Evolutionary conservation across 2,329 filamentous ascomycete species (phyloP).

Genomic region (Ceratocystis papillata): DNA sequence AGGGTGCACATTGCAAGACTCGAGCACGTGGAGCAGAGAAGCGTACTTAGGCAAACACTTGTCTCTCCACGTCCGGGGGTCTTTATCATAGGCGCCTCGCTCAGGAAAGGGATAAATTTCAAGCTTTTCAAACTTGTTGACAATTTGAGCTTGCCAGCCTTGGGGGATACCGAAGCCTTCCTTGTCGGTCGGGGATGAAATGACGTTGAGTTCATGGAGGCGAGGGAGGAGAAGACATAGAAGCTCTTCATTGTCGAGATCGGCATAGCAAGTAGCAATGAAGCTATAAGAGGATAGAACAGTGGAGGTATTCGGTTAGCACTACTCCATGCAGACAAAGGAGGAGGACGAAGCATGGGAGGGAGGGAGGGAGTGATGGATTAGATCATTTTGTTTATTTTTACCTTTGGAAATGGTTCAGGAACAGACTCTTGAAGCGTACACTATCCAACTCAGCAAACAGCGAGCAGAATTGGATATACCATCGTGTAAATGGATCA

Average conservation of each 20-base stretch:
- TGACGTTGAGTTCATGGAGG: slow-evolving; percentile 46
- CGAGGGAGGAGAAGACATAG: slow-evolving; percentile 58
- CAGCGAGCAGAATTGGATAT: slow-evolving; percentile 75
- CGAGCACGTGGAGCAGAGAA: slow-evolving; percentile 52
- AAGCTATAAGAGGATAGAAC: slow-evolving; percentile 43
- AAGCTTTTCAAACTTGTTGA: slow-evolving; percentile 55
- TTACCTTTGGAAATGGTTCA: slow-evolving; percentile 70
- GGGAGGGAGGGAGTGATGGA: too few relatives aligned
- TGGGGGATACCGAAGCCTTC: slow-evolving; percentile 50
- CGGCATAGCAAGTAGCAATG: slow-evolving; percentile 61
- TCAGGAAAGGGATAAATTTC: slow-evolving; percentile 56
- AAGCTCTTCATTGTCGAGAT: slow-evolving; percentile 52
- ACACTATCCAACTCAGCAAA: slow-evolving; percentile 62
- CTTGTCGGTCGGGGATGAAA: slow-evolving; percentile 43
- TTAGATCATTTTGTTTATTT: too few relatives aligned
- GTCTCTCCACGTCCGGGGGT: slow-evolving; percentile 50
- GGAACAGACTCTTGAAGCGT: slow-evolving; percentile 67
- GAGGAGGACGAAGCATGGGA: too few relatives aligned
- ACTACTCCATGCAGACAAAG: not conserved
- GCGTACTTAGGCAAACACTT: slow-evolving; percentile 58
- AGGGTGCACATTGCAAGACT: slow-evolving; percentile 52
- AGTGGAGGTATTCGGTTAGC: not conserved
- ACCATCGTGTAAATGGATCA: slow-evolving; percentile 57
- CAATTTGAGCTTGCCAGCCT: slow-evolving; percentile 63
- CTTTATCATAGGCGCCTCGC: slow-evolving; percentile 50